Base-by-base conservation (phyloP, 495 filamentous ascomycete species). In the Jackrogersella multiformis region DNA sequence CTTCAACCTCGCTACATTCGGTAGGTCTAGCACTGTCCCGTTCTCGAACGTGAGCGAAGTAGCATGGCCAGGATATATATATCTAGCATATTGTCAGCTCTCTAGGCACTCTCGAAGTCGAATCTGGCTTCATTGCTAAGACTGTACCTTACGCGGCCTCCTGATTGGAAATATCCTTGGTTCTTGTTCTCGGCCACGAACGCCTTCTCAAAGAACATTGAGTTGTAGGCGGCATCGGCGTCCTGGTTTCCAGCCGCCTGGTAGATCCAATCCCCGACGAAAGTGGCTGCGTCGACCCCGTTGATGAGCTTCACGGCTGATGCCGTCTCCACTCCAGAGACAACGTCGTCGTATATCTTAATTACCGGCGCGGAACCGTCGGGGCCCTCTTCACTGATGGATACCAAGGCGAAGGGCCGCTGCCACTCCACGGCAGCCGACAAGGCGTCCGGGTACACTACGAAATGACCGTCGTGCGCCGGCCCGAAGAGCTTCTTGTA, bases 161-260 rank as follows among this genome's bases (percentile, higher is more conserved):
- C 68, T 6, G 64, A 65, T 34, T 73, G 60, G 64, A 76, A 76
- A 41, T 71, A 72, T 6, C 69, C 71, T 26, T 20, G 42, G 28
- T 64, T 71, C 20, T 58, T 52, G 36, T 64, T 48, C 49, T 66
- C 72, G 12, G 72, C 72, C 20, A 61, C 26, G 52, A 69, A 71
- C 1, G 70, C 70, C 38, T 72, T 68, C 38, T 73, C 73, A 58
- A 68, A 73, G 60, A 84, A 84, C 69, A 82, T 75, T 4, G 75
- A 74, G 58, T 84, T 84, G 60, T 81, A 84, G 1, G 76, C 79
- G n/a, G 81, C 79, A 57, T 84, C 81, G 23, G 71, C 73, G 57
- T 84, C 82, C 48, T 79, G 79, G 56, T 74, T 75, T 38, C 69
- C 74, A 9, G 59, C 49, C n/a, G 72, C 73, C 24, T 63, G 57